Evolutionary conservation across 768 basidiomycete species (phyloP).

Genomic region (Kwoniella dendrophila): DNA sequence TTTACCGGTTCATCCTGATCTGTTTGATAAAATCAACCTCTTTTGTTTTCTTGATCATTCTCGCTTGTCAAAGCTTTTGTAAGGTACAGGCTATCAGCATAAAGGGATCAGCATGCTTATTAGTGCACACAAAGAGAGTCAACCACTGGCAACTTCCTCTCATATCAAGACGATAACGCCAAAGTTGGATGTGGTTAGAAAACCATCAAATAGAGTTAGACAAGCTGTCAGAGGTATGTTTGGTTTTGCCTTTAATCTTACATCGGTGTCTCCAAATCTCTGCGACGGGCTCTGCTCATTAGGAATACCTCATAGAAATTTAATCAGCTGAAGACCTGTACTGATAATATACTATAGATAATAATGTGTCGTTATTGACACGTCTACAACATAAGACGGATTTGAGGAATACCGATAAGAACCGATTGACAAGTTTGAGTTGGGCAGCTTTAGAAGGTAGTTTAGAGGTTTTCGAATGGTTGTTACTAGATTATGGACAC

Average conservation of each 20-base stretch:
- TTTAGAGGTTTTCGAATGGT: slow-evolving; percentile 89
- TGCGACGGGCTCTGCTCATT: no score
- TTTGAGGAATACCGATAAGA: slow-evolving; percentile 85
- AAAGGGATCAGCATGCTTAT: not conserved
- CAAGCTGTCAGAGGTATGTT: slow-evolving; percentile 51
- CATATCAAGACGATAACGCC: slow-evolving; percentile 1
- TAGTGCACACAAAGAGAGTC: not conserved
- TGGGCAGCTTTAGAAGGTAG: slow-evolving; percentile 88
- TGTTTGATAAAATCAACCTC: no score
- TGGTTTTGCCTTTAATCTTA: not conserved
- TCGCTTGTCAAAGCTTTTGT: no score
- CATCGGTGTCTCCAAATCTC: no score
- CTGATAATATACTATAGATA: slow-evolving; percentile 63
- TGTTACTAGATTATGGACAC: slow-evolving; percentile 75
- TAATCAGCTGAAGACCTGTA: not conserved
- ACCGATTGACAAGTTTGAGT: slow-evolving; percentile 81
- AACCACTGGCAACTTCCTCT: slow-evolving; percentile 20
- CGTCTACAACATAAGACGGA: slow-evolving; percentile 73
- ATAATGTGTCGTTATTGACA: slow-evolving; percentile 89
- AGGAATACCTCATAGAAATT: no score
- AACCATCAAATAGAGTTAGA: slow-evolving; percentile 44
- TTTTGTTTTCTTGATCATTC: no score
- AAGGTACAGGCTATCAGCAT: no score
- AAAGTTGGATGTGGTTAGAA: slow-evolving; percentile 33
- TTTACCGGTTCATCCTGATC: no score